Base-by-base conservation (phyloP, 106 monocot genomes). In the Dactylorhiza incarnata region DNA sequence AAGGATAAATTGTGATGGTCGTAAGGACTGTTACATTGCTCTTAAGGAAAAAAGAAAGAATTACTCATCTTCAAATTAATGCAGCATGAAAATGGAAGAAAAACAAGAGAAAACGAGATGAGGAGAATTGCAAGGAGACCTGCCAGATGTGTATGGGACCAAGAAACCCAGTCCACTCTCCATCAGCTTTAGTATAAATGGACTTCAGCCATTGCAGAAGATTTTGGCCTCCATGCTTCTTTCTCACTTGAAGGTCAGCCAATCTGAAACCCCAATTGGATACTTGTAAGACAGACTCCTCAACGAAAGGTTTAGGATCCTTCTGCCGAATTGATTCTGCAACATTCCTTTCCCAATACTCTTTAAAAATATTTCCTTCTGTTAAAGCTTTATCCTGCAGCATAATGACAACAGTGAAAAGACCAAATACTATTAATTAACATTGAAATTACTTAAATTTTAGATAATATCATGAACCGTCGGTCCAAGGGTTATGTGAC, bases 131-230 rank as follows among this genome's bases (percentile, higher is more conserved):
- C 47, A 51, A 44, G 83, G 75, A 71, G 7, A 94, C 97, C 97
- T 99, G 97, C 97, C 97, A 99, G 16, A 99, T 87, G 61, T 99
- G 97, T 79, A 99, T 94, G 55, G 97, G 97, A 43, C 97, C 91
- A 62, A 87, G 84, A 80, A 99, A 99, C 5, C 94, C 94, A 20
- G 87, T 65, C 91, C 89, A 90, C 74, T 99, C 89, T 20, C 81
- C 78, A 70, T 99, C 97, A 72, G 48, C 75, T 46, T 79, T 84
- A 50, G 65, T 80, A 58, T 85, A 93, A 44, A 99, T 48, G 68
- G 91, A 89, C 69, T 89, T 99, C 22, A 99, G 48, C 84, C 89
- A 91, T 12, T 73, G 56, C 24, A 99, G 61, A 20, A 99, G 72
- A 49, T 89, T 86, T 49, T 76, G 80, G 9, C 81, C 86, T 9